Base-by-base conservation (phyloP, 805 yeast genomes). In the Ogataea dorogensis region DNA sequence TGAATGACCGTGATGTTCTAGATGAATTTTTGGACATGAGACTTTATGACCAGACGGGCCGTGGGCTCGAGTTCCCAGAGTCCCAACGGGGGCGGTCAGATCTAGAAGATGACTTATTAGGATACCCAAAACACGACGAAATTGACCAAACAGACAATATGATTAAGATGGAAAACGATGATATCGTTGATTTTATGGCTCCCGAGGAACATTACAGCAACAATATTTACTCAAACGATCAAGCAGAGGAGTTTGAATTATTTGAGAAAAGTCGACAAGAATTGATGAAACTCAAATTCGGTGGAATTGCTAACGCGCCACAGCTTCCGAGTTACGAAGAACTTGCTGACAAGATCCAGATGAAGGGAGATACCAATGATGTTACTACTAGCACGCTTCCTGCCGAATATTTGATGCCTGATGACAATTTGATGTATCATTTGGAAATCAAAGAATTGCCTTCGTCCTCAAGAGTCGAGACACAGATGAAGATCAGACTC, bases 401-500 rank as follows among this genome's bases (percentile, higher is more conserved):
- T 1, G 31, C 31, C 5, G 58, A 49, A 15, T 64, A 61, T 46
- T 47, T 49, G 10, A 24, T 26, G 5, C 39, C 38, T 17, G 49
- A 54, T 24, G 50, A 44, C 7, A 33, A 22, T 29, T 48, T 55
- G 4, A 61, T 72, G 34, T 79, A 73, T 55, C 64, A 68, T 36
- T 46, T 84, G 35, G 57, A 63, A 17, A 65, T 91, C 1, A 59
- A 68, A 6, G 82, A 79, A 33, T 67, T 91, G 28, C 97, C 97
- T 2, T 64, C 75, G 5, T 79, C 78, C 48, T 86, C 96, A 9
- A 75, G 98, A 47, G 98, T 91, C 5, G 98, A 91, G 62, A 91
- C 97, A 11, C 98, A 93, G 63, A 86, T 93, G 56, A 89, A 87
- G 58, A 65, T 94, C 27, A 71, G 72, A 28, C 62, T 91, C 14